Evolutionary conservation across 768 basidiomycete species (phyloP).

Genomic region (Leccinum incarnatum): DNA sequence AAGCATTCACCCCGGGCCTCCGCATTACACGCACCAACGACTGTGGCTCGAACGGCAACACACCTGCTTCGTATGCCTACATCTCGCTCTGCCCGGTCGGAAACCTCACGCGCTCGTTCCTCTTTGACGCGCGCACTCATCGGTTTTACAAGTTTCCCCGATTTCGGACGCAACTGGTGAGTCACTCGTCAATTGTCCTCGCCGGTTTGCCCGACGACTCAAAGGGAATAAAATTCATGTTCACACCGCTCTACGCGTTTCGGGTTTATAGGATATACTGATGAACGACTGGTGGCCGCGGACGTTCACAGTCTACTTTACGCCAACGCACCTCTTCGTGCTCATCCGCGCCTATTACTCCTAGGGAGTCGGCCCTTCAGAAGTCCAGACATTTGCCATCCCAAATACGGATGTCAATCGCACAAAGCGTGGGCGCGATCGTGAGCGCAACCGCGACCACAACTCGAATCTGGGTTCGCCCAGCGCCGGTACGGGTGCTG

Average conservation of each 20-base stretch:
- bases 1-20: slow-evolving; percentile 6
- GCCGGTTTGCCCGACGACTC: too few species aligned
- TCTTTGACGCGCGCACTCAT: slow-evolving; percentile 12
- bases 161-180: slow-evolving; percentile 11
- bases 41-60: neutral
- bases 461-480: neutral
- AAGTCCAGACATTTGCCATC: slow-evolving; percentile 18
- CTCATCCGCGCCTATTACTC: slow-evolving; percentile 9
- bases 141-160: slow-evolving; percentile 21
- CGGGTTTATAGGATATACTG: slow-evolving; percentile 11
- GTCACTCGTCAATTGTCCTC: neutral
- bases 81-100: slow-evolving; percentile 9
- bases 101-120: slow-evolving; percentile 9
- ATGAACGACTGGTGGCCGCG: slow-evolving; percentile 13
- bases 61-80: slow-evolving; percentile 10
- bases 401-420: neutral
- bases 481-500: neutral
- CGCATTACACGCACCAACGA: neutral
- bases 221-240: too few species aligned
- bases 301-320: slow-evolving; percentile 11
- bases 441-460: neutral
- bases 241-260: too few species aligned
- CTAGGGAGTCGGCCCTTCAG: slow-evolving; percentile 5
- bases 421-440: too few species aligned
- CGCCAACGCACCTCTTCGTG: slow-evolving; percentile 13